Conservation (phyloP, 2,329 filamentous ascomycete species). For the Aspergillus oerlinghausenensis region DNA sequence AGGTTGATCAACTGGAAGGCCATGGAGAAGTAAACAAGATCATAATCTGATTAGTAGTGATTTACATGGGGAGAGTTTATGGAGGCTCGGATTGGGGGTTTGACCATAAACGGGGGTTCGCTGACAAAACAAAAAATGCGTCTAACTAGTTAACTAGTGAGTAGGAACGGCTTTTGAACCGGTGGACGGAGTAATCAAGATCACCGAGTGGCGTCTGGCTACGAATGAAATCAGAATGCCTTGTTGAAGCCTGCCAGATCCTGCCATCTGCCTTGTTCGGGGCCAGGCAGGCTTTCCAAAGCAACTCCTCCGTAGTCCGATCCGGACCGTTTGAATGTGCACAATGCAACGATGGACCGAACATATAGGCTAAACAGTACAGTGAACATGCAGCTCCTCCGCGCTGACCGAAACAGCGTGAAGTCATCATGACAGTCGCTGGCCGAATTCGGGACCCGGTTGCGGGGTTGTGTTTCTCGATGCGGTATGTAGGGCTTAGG, state of each 20-base stretch:
- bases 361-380: not conserved
- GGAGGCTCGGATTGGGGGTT: slow-evolving; percentile 3
- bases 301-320: not conserved
- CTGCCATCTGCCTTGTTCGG: not conserved
- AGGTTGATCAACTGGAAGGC: slow-evolving; percentile 15
- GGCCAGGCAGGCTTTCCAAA: not conserved
- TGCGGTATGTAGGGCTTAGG: slow-evolving; percentile 18
- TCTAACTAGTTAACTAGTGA: not conserved
- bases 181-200: not conserved
- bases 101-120: slow-evolving; percentile 18
- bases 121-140: slow-evolving; percentile 25
- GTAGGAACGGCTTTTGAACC: not conserved
- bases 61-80: slow-evolving; percentile 9
- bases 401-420: not conserved
- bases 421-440: not conserved
- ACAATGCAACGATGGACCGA: not conserved
- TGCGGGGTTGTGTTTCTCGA: slow-evolving; percentile 1
- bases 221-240: not conserved
- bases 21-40: slow-evolving; percentile 13
- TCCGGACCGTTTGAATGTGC: not conserved
- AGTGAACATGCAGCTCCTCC: not conserved
- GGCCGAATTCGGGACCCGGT: not conserved
- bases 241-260: not conserved
- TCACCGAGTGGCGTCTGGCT: not conserved
- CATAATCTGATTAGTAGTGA: not conserved